A percentile compares a stretch with the other conserved stretches of the same genome.
phyloP scores from a whole-genome alignment of 495 filamentous ascomycete species.

The Xylaria venustula region DNA sequence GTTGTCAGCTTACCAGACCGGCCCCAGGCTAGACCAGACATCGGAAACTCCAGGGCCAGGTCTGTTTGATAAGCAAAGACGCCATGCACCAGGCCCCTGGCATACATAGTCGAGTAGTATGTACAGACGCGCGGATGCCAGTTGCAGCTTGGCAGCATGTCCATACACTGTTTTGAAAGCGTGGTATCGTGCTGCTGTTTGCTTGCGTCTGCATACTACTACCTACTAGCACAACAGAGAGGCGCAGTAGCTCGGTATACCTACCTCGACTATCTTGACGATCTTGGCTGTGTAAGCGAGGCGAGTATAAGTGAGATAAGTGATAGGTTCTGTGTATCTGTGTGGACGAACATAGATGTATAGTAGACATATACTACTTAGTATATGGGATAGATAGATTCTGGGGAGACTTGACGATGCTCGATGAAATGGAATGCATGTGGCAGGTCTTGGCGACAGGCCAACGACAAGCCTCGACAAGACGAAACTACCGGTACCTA shows the following conservation, averaged over 20 bases:
- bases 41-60: neutral
- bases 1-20: slow-evolving; percentile 1
- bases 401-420: no score
- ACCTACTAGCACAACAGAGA: neutral
- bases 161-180: no score
- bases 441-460: slow-evolving; percentile 11
- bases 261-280: no score
- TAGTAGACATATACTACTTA: no score
- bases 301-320: neutral
- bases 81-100: slow-evolving; percentile 2
- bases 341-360: neutral
- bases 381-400: no score
- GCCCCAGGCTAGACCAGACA: neutral
- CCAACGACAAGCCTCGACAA: no score
- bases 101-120: no score
- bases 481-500: no score
- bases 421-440: slow-evolving; percentile 13
- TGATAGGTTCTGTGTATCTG: neutral
- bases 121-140: neutral
- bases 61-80: slow-evolving; percentile 1
- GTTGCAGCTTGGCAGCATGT: neutral
- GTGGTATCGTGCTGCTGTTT: no score
- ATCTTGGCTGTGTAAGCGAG: no score
- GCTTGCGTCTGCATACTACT: no score
- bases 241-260: no score